Conservation (phyloP, 192 early-diverging fungal species). For the Gamsiella multidivaricata region DNA sequence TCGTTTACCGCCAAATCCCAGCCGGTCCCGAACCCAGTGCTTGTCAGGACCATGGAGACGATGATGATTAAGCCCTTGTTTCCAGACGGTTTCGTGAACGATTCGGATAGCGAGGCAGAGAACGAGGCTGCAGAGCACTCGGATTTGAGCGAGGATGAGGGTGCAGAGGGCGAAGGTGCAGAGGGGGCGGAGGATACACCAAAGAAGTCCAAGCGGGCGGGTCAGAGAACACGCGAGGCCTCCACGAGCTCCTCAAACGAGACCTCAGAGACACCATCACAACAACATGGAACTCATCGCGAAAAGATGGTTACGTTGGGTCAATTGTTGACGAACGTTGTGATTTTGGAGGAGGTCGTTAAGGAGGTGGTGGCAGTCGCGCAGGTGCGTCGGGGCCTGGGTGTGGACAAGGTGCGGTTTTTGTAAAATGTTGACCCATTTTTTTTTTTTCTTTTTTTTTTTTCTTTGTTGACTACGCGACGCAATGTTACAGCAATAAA, state of each 20-base stretch:
- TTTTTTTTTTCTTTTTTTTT: not conserved
- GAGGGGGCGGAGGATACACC: conserved; percentile 2
- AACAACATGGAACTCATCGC: conserved; percentile 20
- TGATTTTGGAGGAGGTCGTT: conserved; percentile 91
- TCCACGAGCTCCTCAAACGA: conserved; percentile 7
- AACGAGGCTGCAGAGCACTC: conserved; percentile 32
- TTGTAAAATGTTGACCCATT: conserved; percentile 25
- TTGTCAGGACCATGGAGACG: conserved; percentile 51
- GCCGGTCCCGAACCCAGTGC: conserved; percentile 25
- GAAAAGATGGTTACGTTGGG: conserved; percentile 63
- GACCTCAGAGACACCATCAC: conserved; percentile 23
- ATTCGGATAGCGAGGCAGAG: conserved; percentile 57
- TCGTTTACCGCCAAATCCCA: conserved; percentile 10
- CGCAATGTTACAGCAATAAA: not conserved
- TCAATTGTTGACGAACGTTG: conserved; percentile 86
- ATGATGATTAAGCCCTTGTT: conserved; percentile 67
- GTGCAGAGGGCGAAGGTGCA: conserved; percentile 1
- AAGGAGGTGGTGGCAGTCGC: conserved; percentile 91
- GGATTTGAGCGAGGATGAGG: conserved; percentile 43
- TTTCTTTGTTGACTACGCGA: not conserved
- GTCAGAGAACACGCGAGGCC: not conserved
- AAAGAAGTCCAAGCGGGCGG: not conserved
- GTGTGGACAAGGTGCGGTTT: conserved; percentile 73
- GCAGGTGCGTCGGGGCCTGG: conserved; percentile 79
- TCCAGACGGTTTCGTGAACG: conserved; percentile 64